A percentile compares a stretch with the other conserved stretches of the same genome.
Evolutionary conservation across 768 basidiomycete genomes (phyloP).

Genomic region (Phylloporus rhodoxanthus): DNA sequence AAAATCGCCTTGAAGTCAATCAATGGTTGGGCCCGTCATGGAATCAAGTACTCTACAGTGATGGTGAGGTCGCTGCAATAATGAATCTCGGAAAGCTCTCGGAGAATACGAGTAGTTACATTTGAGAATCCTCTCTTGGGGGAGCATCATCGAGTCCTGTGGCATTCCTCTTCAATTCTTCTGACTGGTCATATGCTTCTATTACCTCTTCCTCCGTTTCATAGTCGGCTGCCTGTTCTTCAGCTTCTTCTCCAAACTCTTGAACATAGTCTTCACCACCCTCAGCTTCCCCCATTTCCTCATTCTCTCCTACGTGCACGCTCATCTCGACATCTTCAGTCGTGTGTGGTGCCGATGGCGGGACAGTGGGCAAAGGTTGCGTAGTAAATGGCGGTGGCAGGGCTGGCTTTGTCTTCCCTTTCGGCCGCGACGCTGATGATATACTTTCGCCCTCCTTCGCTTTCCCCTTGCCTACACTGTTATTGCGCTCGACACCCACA

Average conservation of each 20-base stretch:
- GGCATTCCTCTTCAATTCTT: slow-evolving; percentile 37
- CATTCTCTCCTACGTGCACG: slow-evolving; percentile 23
- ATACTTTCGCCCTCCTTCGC: slow-evolving; percentile 29
- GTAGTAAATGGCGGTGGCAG: slow-evolving; percentile 26
- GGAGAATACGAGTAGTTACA: background rate
- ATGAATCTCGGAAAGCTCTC: too few species aligned
- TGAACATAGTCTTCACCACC: slow-evolving; percentile 21
- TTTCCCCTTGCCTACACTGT: slow-evolving; percentile 27
- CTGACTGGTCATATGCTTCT: slow-evolving; percentile 43
- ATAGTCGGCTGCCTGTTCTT: slow-evolving; percentile 23
- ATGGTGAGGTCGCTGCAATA: too few species aligned
- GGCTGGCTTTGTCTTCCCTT: slow-evolving; percentile 29
- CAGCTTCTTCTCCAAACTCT: slow-evolving; percentile 23
- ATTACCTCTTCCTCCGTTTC: slow-evolving; percentile 39
- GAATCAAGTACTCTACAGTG: too few species aligned
- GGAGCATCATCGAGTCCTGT: slow-evolving; percentile 32
- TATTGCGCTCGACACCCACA: slow-evolving; percentile 17
- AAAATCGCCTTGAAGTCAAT: too few species aligned
- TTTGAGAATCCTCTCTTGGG: slow-evolving; percentile 7
- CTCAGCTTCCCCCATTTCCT: slow-evolving; percentile 31
- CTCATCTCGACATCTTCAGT: slow-evolving; percentile 22
- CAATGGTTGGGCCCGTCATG: too few species aligned
- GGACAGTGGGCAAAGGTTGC: slow-evolving; percentile 25
- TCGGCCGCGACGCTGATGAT: slow-evolving; percentile 24
- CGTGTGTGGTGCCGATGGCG: slow-evolving; percentile 25